These are phyloP conservation scores for Chalciporus chontae DNA, from an alignment of 768 basidiomycete genomes.

Conservation along the genomic window DNA sequence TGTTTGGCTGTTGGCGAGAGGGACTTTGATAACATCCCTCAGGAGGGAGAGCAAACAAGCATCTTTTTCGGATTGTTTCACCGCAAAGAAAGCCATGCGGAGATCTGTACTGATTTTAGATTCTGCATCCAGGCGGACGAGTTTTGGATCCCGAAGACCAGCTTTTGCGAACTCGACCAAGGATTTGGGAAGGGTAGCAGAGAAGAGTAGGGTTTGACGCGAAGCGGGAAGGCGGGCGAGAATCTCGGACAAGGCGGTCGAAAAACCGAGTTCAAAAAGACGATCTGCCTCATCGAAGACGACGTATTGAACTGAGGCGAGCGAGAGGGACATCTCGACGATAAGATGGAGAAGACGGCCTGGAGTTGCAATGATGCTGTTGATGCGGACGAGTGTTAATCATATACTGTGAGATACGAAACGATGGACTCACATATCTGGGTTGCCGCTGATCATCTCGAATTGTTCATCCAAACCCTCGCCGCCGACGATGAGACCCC, in stretches of 20 bases:
- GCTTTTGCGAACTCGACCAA: slow-evolving; percentile 99
- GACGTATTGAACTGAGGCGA: slow-evolving; percentile 82
- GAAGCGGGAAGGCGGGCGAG: slow-evolving; percentile 80
- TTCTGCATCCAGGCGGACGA: slow-evolving; percentile 94
- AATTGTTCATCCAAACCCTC: slow-evolving; percentile 96
- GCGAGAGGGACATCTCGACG: slow-evolving; percentile 94
- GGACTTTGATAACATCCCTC: slow-evolving; percentile 84
- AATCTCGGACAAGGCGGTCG: slow-evolving; percentile 87
- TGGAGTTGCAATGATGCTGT: slow-evolving; percentile 94
- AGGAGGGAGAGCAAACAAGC: slow-evolving; percentile 82
- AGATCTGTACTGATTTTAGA: slow-evolving; percentile 93
- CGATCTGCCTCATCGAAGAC: slow-evolving; percentile 99
- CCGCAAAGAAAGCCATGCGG: slow-evolving; percentile 89
- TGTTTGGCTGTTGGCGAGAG: slow-evolving; percentile 41
- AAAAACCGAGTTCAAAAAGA: slow-evolving; percentile 98
- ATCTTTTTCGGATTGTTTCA: slow-evolving; percentile 93
- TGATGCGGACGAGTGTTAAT: slow-evolving; percentile 9
- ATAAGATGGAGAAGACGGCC: slow-evolving; percentile 95
- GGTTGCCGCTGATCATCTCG: slow-evolving; percentile 89
- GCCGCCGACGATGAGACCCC: slow-evolving; percentile 95
- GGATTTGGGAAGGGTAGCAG: slow-evolving; percentile 92
- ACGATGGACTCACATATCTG: slow-evolving; percentile 75
- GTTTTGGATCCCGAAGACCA: slow-evolving; percentile 87
- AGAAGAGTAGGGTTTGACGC: slow-evolving; percentile 93
- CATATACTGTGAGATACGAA: slow-evolving; percentile 4